Evolutionary conservation across 768 basidiomycete species (phyloP).

Genomic region (Clitopilus hobsonii): DNA sequence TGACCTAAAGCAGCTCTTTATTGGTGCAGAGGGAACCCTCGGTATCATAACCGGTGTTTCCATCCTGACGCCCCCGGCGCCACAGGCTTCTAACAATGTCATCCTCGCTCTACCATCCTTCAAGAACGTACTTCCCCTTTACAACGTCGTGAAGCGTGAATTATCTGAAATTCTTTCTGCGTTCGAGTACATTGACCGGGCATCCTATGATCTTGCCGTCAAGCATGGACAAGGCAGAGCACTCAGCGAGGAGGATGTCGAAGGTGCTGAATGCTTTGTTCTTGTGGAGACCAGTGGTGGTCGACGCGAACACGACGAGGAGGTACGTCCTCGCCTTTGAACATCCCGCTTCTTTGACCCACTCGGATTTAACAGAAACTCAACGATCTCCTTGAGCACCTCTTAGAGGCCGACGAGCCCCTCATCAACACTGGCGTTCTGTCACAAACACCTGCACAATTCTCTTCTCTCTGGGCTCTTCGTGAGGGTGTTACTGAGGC

Average conservation of each 20-base stretch:
- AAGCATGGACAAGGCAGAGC: conserved; percentile 80
- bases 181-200: conserved; percentile 93
- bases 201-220: conserved; percentile 78
- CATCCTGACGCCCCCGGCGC: conserved; percentile 83
- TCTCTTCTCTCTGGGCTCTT: conserved; percentile 84
- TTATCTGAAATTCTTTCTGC: conserved; percentile 95
- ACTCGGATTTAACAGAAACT: conserved; percentile 66
- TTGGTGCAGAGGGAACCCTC: conserved; percentile 95
- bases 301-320: conserved; percentile 88
- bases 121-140: conserved; percentile 82
- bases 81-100: conserved; percentile 84
- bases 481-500: conserved; percentile 93
- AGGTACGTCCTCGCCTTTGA: conserved; percentile 42
- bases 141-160: conserved; percentile 72
- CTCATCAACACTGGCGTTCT: conserved; percentile 88
- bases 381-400: conserved; percentile 65
- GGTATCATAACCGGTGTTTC: conserved; percentile 95
- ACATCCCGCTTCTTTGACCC: background rate
- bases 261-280: conserved; percentile 83
- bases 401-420: conserved; percentile 68
- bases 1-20: conserved; percentile 97
- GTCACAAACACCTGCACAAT: conserved; percentile 87
- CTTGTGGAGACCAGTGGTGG: conserved; percentile 94
- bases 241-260: conserved; percentile 67
- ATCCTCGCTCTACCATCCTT: conserved; percentile 87